phyloP scores from a whole-genome alignment of 2,329 filamentous ascomycete genomes.

The Alternaria dauci region DNA sequence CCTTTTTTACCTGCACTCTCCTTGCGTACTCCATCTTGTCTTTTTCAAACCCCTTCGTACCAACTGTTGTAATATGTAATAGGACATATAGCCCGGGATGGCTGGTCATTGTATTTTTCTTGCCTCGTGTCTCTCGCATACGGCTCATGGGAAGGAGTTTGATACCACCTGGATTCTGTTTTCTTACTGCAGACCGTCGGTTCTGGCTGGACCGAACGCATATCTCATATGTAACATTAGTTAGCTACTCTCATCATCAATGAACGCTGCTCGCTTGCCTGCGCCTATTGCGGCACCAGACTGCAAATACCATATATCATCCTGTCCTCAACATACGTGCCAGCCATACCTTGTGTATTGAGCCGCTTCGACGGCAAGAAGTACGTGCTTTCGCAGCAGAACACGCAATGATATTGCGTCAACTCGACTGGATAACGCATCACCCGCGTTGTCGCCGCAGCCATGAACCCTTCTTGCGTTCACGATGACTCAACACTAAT shows the following conservation, averaged over 20 bases:
- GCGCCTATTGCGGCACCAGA: not conserved
- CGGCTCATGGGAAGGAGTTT: constrained; percentile 9
- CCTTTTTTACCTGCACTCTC: constrained; percentile 8
- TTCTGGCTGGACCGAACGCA: constrained; percentile 3
- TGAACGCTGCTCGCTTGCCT: constrained; percentile 7
- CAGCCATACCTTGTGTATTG: not conserved
- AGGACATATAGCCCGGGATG: constrained; percentile 10
- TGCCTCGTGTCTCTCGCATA: not conserved
- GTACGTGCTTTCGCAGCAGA: not conserved
- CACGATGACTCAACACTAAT: not conserved
- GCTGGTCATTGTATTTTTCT: constrained; percentile 8
- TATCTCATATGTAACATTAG: constrained; percentile 2
- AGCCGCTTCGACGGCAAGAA: not conserved
- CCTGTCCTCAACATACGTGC: not conserved
- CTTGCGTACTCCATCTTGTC: constrained; percentile 1
- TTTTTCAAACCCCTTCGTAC: not conserved
- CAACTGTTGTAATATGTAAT: constrained; percentile 5
- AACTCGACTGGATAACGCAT: not conserved
- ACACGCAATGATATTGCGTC: not conserved
- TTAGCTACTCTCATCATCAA: constrained; percentile 1
- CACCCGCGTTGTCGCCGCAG: not conserved
- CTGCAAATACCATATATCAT: not conserved
- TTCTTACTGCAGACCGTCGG: not conserved
- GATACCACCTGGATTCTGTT: constrained; percentile 9
- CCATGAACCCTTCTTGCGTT: constrained; percentile 7